Evolutionary conservation across 1,139 yeast species (phyloP).

Genomic region (Blastobotrys malaysiensis): DNA sequence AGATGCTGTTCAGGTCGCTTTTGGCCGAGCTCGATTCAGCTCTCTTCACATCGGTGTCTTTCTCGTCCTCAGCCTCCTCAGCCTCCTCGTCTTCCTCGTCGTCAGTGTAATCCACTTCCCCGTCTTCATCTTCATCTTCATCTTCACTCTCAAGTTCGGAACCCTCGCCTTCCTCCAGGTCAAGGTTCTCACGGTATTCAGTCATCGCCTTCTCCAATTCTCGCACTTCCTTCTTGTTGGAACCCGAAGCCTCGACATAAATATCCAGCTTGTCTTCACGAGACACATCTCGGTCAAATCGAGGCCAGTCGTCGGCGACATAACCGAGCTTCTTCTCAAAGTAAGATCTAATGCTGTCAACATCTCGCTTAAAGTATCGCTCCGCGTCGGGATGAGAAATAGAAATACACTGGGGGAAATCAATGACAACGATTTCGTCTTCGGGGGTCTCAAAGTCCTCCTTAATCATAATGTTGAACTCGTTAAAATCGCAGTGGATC

Average conservation of each 20-base stretch:
- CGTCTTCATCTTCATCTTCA: conserved; percentile 27
- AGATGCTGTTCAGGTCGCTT: not conserved
- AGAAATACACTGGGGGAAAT: conserved; percentile 97
- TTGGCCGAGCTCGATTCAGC: conserved; percentile 28
- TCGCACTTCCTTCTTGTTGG: conserved; percentile 62
- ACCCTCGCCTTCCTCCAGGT: conserved; percentile 34
- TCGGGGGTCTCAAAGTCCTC: conserved; percentile 55
- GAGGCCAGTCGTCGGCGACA: conserved; percentile 75
- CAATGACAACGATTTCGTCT: conserved; percentile 71
- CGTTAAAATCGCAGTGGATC: conserved; percentile 96
- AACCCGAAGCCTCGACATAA: conserved; percentile 89
- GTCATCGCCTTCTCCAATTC: conserved; percentile 72
- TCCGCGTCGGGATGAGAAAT: conserved; percentile 87
- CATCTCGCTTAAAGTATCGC: conserved; percentile 84
- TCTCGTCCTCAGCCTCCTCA: conserved; percentile 18
- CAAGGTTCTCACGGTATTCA: conserved; percentile 35
- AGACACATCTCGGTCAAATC: conserved; percentile 65
- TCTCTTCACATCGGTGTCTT: conserved; percentile 40
- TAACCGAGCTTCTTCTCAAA: conserved; percentile 76
- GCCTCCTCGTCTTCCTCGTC: conserved; percentile 29
- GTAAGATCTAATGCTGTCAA: conserved; percentile 78
- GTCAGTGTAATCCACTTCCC: conserved; percentile 11
- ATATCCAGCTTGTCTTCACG: conserved; percentile 69
- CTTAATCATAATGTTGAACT: conserved; percentile 85
- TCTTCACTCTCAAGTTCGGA: conserved; percentile 35